Base-by-base conservation (phyloP, 139 green algal species). In the Tetraselmis chui region DNA sequence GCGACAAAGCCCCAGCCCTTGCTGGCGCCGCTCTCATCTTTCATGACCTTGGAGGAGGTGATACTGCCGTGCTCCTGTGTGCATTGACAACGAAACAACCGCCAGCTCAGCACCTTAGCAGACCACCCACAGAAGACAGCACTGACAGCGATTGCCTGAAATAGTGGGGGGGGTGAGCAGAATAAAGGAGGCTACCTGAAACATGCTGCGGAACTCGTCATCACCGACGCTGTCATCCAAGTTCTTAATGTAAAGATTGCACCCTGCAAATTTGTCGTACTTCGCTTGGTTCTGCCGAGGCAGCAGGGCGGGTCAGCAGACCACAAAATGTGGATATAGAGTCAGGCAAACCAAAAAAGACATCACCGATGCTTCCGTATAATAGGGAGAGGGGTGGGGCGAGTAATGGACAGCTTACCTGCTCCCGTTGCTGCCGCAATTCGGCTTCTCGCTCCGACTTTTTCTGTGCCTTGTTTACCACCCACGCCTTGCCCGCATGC, bases 241-340 rank as follows among this genome's bases (percentile, higher is more conserved):
- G 79, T 91, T 92, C 88, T 92, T 92, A 28, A 92, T 31, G 81
- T 92, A 92, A 27, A 92, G 74, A 80, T 92, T 92, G 27, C 30
- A 87, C 31, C 86, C 85, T 28, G 31, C 75, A 11, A 84, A 67
- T 67, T 67, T 67, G 45, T 67, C 45, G 45, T 67, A 67, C 45
- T 67, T 67, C 11, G 45, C 45, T 18, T 67, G 45, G 45, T 67
- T 67, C 45, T 67, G 45, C 18, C 45, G 18, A 18, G 45, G 45
- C 45, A 18, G 45, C 45, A 18, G 45, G 11, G 45, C 18, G 45
- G 18, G 45, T 67, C 11, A 18, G 45, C 45, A 25, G 5, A 5
- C 45, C 45, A 25, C 45, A 67, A 18, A 18, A 18, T 18, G 11
- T 67, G 45, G 45, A n/a, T 67, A 67, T 67, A 18, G 45, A 5